phyloP scores from a whole-genome alignment of 2,329 filamentous ascomycete genomes.

The Trichoderma sp. region DNA sequence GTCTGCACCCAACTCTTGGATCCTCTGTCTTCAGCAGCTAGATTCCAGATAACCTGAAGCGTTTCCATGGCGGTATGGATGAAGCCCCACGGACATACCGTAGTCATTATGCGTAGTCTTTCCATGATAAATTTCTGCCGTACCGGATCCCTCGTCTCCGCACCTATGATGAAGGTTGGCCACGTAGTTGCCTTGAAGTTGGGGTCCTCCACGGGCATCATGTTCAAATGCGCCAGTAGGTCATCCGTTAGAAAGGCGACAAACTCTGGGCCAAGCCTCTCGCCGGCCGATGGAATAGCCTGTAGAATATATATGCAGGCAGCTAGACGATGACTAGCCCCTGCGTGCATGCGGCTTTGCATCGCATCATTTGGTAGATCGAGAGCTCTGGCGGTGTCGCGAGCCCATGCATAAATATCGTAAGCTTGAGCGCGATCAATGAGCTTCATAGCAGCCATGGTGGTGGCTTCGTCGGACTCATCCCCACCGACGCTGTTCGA shows the following conservation, averaged over 20 bases:
- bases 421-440: conserved; percentile 39
- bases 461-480: conserved; percentile 30
- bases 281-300: conserved; percentile 33
- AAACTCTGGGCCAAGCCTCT: conserved; percentile 25
- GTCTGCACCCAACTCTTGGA: conserved; percentile 43
- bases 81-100: conserved; percentile 48
- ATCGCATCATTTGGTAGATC: conserved; percentile 35
- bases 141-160: conserved; percentile 43
- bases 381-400: conserved; percentile 34
- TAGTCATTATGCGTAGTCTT: conserved; percentile 40
- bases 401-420: conserved; percentile 42
- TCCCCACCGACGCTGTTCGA: conserved; percentile 31
- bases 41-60: conserved; percentile 43
- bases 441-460: conserved; percentile 33
- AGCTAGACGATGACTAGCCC: conserved; percentile 42
- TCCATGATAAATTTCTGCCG: conserved; percentile 49
- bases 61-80: conserved; percentile 45
- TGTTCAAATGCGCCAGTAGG: conserved; percentile 45
- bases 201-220: conserved; percentile 46
- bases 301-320: conserved; percentile 47
- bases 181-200: conserved; percentile 56
- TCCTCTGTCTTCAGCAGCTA: conserved; percentile 32
- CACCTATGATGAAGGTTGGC: conserved; percentile 56
- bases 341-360: conserved; percentile 39
- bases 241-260: conserved; percentile 40